A percentile compares a stretch with the other conserved stretches of the same genome.
These are phyloP conservation scores for Phylloporus scabripes DNA, from an alignment of 768 basidiomycete genomes.

Conservation along the genomic window DNA sequence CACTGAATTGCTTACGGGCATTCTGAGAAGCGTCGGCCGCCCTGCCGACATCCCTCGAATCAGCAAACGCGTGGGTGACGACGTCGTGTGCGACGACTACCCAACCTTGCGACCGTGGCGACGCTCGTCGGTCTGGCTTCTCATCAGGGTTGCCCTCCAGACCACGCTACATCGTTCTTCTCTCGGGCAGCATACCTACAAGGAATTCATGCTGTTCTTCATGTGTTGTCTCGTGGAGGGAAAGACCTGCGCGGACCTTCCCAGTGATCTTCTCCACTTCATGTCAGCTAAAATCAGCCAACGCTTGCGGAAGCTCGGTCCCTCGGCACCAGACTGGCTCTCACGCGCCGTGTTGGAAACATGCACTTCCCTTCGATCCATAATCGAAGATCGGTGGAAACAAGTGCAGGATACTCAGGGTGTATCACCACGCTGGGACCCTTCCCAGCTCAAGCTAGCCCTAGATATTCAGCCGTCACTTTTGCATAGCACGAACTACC, in stretches of 20 bases:
- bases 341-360: constrained; percentile 11
- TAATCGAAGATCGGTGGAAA: constrained; percentile 34
- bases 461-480: constrained; percentile 34
- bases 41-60: too few relatives aligned
- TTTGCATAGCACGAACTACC: constrained; percentile 22
- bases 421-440: constrained; percentile 25
- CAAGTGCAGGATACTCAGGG: constrained; percentile 23
- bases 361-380: constrained; percentile 15
- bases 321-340: background rate
- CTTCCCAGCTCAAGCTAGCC: constrained; percentile 22
- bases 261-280: constrained; percentile 25
- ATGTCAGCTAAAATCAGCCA: background rate
- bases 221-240: constrained; percentile 24
- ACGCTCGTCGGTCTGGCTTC: constrained; percentile 34
- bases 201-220: constrained; percentile 44
- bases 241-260: constrained; percentile 9
- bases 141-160: constrained; percentile 21
- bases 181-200: constrained; percentile 32
- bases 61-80: too few relatives aligned
- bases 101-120: constrained; percentile 34
- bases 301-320: background rate
- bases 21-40: too few relatives aligned
- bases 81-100: too few relatives aligned
- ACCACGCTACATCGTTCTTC: constrained; percentile 18
- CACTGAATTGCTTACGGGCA: too few relatives aligned